Base-by-base conservation (phyloP, 2,329 filamentous ascomycete species). In the Cytospora mali region DNA sequence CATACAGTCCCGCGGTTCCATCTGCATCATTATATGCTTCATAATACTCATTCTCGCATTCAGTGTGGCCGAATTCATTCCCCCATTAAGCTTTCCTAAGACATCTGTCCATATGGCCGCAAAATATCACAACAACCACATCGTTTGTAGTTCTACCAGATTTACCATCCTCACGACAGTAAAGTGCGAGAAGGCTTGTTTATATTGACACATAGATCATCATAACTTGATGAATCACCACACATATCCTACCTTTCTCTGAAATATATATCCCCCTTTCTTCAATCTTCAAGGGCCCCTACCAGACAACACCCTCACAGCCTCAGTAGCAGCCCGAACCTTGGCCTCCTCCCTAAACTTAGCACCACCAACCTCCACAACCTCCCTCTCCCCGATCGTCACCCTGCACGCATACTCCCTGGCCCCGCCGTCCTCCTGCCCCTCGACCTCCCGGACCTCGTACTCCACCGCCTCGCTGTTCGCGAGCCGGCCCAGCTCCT, bases 401-500 rank as follows among this genome's bases (percentile, higher is more conserved):
- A 89, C 76, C 52, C 71, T 75, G 69, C 86, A 89, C 11, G 65
- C 53, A 55, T 76, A 80, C 62, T 68, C 66, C 46, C 61, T 58
- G 39, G 59, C 50, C 25, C 27, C 50, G 42, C 65, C 50, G 27
- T 69, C 57, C 27, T 71, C 68, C 48, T n/a, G n/a, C n/a, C 60
- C 59, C n/a, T 67, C 64, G n/a, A 39, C 58, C 23, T 51, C 58
- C 18, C 75, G 73, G 23, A 79, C 68, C 7, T 73, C 71, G 71
- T 92, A 93, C 35, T 76, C 72, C 0, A 92, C 82, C 29, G 71
- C 80, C 61, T 81, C 75, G 1, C 61, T 74, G 4, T 77, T 80
- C 0, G 86, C 86, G 33, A 89, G 68, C 51, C 81, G 75, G 0
- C 89, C 88, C 10, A 96, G 75, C 62, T 86, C 80, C 71, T 92